phyloP scores from a whole-genome alignment of 257 asterid genomes.

The Phtheirospermum japonicum region DNA sequence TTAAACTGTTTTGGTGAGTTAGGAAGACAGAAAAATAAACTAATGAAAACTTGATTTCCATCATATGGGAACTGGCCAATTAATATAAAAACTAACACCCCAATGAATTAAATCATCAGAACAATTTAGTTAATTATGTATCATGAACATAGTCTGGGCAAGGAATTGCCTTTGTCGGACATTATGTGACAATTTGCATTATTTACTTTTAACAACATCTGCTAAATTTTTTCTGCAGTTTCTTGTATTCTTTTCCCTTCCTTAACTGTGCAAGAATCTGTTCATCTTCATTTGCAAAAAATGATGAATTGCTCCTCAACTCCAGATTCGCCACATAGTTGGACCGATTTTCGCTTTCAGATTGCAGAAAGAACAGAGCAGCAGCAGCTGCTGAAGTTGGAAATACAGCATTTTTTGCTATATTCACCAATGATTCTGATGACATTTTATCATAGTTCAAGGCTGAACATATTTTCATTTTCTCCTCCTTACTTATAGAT shows the following conservation, averaged over 20 bases:
- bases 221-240: slow-evolving; percentile 23
- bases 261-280: slow-evolving; percentile 6
- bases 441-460: slow-evolving; percentile 50
- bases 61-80: no score
- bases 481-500: slow-evolving; percentile 44
- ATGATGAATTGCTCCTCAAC: slow-evolving; percentile 14
- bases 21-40: no score
- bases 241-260: slow-evolving; percentile 21
- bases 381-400: slow-evolving; percentile 35
- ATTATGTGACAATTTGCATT: not conserved
- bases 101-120: not conserved
- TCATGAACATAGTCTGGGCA: not conserved
- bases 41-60: no score
- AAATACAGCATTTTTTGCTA: slow-evolving; percentile 37
- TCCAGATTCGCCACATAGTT: not conserved
- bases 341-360: slow-evolving; percentile 21
- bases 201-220: slow-evolving; percentile 14
- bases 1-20: no score
- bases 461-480: slow-evolving; percentile 38
- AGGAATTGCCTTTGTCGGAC: no score
- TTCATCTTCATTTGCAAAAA: slow-evolving; percentile 20
- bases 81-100: no score
- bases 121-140: not conserved
- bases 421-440: slow-evolving; percentile 23
- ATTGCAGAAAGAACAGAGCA: slow-evolving; percentile 29